Evolutionary conservation across 805 yeast species (phyloP).

Genomic region (Candida coquimbonensis): DNA sequence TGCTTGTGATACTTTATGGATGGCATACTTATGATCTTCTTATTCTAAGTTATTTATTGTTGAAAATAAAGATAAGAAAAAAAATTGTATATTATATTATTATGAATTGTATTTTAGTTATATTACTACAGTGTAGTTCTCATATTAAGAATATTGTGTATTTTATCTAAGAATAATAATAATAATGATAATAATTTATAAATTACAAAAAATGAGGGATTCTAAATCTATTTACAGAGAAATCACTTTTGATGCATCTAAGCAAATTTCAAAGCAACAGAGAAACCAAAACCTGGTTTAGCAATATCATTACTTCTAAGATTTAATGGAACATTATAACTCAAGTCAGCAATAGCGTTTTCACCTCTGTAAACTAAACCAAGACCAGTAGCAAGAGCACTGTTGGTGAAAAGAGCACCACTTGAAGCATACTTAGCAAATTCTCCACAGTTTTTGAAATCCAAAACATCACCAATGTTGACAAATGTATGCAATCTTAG

Average conservation of each 20-base stretch:
- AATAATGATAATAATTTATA: too few species aligned
- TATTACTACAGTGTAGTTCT: background rate
- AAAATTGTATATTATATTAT: background rate
- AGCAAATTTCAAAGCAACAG: slow-evolving; percentile 38
- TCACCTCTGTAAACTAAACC: slow-evolving; percentile 49
- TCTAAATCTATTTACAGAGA: background rate
- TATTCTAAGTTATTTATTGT: background rate
- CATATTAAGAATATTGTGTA: too few species aligned
- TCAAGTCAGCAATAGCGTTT: slow-evolving; percentile 47
- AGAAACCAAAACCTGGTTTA: slow-evolving; percentile 51
- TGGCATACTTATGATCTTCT: slow-evolving; percentile 65
- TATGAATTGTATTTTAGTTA: background rate
- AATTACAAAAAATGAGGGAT: background rate
- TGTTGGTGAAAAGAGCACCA: slow-evolving; percentile 21
- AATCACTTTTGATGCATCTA: background rate
- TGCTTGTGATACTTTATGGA: slow-evolving; percentile 85
- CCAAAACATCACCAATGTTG: slow-evolving; percentile 47
- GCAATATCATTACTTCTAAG: slow-evolving; percentile 36
- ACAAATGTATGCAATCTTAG: slow-evolving; percentile 55
- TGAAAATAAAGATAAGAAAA: background rate
- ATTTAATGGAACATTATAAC: slow-evolving; percentile 47
- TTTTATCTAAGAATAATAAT: too few species aligned
- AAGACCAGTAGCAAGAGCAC: slow-evolving; percentile 41
- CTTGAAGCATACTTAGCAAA: slow-evolving; percentile 13
- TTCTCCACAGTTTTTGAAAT: slow-evolving; percentile 13